These are phyloP conservation scores for Cordyceps tenuipes DNA, from an alignment of 2,329 filamentous ascomycete genomes.

Conservation along the genomic window DNA sequence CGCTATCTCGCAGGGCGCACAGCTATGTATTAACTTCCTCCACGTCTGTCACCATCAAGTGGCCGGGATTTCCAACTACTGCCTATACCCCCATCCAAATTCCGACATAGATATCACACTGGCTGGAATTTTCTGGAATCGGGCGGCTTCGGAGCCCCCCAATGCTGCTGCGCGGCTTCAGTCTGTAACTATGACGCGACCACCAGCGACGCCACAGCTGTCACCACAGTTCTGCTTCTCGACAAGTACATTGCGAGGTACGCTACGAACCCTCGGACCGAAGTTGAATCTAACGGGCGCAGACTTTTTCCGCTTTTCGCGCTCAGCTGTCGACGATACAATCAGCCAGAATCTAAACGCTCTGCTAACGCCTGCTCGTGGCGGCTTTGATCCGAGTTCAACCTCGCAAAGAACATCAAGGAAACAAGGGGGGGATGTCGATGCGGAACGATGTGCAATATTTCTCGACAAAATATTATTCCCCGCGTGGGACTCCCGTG, in stretches of 20 bases:
- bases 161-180: conserved; percentile 22
- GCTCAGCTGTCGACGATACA: conserved; percentile 80
- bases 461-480: conserved; percentile 79
- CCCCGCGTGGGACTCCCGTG: conserved; percentile 76
- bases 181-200: conserved; percentile 37
- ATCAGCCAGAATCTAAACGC: conserved; percentile 92
- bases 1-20: neutral
- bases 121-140: conserved; percentile 43
- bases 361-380: conserved; percentile 63
- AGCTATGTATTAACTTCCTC: neutral
- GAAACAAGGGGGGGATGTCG: conserved; percentile 45
- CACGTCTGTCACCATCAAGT: neutral
- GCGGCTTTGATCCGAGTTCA: conserved; percentile 70
- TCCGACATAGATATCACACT: conserved; percentile 26
- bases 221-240: conserved; percentile 75
- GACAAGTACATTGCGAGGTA: conserved; percentile 59
- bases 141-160: conserved; percentile 32
- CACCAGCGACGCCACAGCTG: conserved; percentile 41
- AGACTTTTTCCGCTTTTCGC: conserved; percentile 89
- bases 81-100: neutral
- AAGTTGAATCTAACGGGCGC: neutral
- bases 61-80: neutral
- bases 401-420: conserved; percentile 55
- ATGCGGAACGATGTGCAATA: conserved; percentile 51
- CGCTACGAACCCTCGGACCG: neutral